Evolutionary conservation across 345 rosid species (phyloP).

Genomic region (Linum lewisii): DNA sequence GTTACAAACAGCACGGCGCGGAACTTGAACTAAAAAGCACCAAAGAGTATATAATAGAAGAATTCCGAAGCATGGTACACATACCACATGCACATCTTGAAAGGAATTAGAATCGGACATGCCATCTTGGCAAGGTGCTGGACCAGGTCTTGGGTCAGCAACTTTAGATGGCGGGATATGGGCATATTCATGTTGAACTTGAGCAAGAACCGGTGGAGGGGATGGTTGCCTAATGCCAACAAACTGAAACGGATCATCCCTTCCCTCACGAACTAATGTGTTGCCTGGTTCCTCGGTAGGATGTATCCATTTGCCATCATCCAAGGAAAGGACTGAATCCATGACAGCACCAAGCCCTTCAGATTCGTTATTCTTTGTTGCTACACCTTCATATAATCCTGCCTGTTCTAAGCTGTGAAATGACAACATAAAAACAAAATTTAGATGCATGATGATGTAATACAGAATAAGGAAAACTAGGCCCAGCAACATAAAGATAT

Average conservation of each 20-base stretch:
- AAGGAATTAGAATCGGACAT: slow-evolving; percentile 41
- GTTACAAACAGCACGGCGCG: not conserved
- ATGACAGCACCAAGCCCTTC: slow-evolving; percentile 36
- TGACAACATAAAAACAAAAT: slow-evolving; percentile 16
- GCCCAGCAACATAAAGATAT: not conserved
- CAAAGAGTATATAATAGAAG: not conserved
- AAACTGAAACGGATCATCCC: slow-evolving; percentile 74
- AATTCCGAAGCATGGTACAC: slow-evolving; percentile 17
- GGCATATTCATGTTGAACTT: slow-evolving; percentile 50
- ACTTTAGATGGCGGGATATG: slow-evolving; percentile 82
- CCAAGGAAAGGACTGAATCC: slow-evolving; percentile 84
- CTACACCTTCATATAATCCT: slow-evolving; percentile 31
- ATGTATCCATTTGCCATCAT: slow-evolving; percentile 78
- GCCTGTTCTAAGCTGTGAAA: slow-evolving; percentile 37
- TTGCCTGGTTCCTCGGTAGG: slow-evolving; percentile 38
- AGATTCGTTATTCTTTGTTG: slow-evolving; percentile 34
- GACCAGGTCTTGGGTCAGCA: slow-evolving; percentile 99
- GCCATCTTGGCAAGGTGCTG: slow-evolving; percentile 52
- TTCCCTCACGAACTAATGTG: slow-evolving; percentile 40
- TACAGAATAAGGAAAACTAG: not conserved
- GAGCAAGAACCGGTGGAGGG: slow-evolving; percentile 95
- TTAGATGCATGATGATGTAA: not conserved
- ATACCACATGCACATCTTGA: slow-evolving; percentile 82
- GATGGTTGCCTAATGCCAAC: slow-evolving; percentile 70
- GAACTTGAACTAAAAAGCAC: not conserved